Evolutionary conservation across 768 basidiomycete genomes (phyloP).

Genomic region (Tricholoma furcatifolium): DNA sequence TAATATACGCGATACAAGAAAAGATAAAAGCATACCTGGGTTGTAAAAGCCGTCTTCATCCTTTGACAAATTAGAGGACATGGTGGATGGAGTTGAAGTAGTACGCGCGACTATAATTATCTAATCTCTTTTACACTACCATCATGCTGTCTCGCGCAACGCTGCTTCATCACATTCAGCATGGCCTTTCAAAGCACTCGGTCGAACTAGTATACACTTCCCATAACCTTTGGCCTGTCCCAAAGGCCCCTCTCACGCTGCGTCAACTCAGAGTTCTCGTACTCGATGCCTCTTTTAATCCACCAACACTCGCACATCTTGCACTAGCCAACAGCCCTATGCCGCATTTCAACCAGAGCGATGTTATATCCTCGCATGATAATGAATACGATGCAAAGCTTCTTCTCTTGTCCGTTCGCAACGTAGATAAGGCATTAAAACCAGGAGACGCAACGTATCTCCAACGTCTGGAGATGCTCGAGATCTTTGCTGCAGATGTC

Average conservation of each 20-base stretch:
- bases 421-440: constrained; percentile 80
- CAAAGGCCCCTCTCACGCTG: constrained; percentile 17
- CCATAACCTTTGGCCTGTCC: constrained; percentile 66
- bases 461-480: constrained; percentile 91
- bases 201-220: constrained; percentile 63
- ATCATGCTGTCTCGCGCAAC: not conserved
- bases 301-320: constrained; percentile 83
- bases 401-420: constrained; percentile 79
- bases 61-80: constrained; percentile 52
- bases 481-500: constrained; percentile 55
- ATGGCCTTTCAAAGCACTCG: constrained; percentile 37
- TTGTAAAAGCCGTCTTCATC: constrained; percentile 82
- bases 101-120: constrained; percentile 5
- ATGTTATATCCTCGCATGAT: not conserved
- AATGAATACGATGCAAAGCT: constrained; percentile 68
- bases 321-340: constrained; percentile 58
- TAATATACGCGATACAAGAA: not conserved
- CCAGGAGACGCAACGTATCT: constrained; percentile 67
- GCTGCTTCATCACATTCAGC: constrained; percentile 40
- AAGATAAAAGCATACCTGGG: constrained; percentile 39
- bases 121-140: constrained; percentile 4
- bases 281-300: constrained; percentile 90
- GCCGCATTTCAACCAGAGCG: not conserved
- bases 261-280: constrained; percentile 2
- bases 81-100: constrained; percentile 8